phyloP scores from a whole-genome alignment of 225 moss, liverwort and hornwort genomes.

The Sphagnum tenellum region DNA sequence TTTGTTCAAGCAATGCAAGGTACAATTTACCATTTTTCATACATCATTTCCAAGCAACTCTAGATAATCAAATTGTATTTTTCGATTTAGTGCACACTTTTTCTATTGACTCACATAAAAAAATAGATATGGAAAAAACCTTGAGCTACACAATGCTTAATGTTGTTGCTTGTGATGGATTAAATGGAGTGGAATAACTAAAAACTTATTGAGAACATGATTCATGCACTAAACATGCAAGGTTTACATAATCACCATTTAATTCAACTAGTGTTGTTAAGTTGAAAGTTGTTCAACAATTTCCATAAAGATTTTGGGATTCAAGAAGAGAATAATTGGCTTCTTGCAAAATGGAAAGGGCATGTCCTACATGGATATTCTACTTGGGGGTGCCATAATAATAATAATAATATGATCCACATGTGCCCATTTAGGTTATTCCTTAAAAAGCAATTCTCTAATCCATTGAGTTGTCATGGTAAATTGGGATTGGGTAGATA shows the following conservation, averaged over 20 bases:
- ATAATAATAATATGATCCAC: too few relatives aligned
- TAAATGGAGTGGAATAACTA: conserved; percentile 69
- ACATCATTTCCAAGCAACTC: conserved; percentile 47
- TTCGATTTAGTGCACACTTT: conserved; percentile 56
- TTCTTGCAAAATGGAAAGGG: conserved; percentile 61
- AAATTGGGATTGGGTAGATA: too few relatives aligned
- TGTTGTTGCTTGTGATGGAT: conserved; percentile 73
- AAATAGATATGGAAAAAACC: conserved; percentile 45
- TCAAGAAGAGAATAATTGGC: conserved; percentile 48
- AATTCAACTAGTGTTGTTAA: neutral
- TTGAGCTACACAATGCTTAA: conserved; percentile 75
- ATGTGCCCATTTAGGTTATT: too few relatives aligned
- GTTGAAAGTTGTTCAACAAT: conserved; percentile 11
- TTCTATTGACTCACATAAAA: conserved; percentile 27
- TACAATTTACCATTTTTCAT: conserved; percentile 88
- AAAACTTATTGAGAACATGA: conserved; percentile 76
- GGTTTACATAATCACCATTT: conserved; percentile 47
- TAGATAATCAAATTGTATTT: conserved; percentile 28
- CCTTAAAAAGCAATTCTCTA: too few relatives aligned
- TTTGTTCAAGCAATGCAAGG: conserved; percentile 65
- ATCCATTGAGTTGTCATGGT: too few relatives aligned
- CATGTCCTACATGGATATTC: conserved; percentile 36
- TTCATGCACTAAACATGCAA: conserved; percentile 63
- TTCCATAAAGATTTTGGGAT: conserved; percentile 51
- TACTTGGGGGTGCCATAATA: conserved; percentile 25